Base-by-base conservation (phyloP, 169 alveolate species). In the Theileria parva region DNA sequence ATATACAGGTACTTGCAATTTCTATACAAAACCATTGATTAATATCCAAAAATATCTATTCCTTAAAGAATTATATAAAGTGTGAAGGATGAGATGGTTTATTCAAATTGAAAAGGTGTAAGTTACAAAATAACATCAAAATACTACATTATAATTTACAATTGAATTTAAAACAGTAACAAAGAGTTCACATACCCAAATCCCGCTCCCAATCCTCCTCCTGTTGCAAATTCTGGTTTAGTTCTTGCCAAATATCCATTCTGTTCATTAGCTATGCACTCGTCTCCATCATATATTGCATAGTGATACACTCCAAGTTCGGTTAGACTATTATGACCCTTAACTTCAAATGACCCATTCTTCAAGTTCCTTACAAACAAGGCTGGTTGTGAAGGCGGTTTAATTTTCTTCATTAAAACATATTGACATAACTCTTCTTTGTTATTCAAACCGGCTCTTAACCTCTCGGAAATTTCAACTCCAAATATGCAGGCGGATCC, bases 121-220 rank as follows among this genome's bases (percentile, higher is more conserved):
- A 37, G 4, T 4, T 37, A 8, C 48, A 37, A 37, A 37, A 37
- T 37, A 37, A n/a, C 12, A 61, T 2, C 9, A 3, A n/a, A 12
- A 61, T 27, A 61, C 9, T 23, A 3, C 23, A 61, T 5, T 11
- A 61, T n/a, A 2, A 3, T 21, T 23, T 6, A 23, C 4, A 57
- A 6, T 57, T 6, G 60, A 65, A 28, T 65, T 64, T 75, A 83
- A 23, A 69, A 83, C 23, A 83, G 59, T 55, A 83, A 17, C 4
- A 85, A 32, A 15, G 86, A 63, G 50, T 71, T 71, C 28, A 85
- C 66, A 23, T 69, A 65, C 23, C 86, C 77, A 39, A 21, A 85
- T 71, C 91, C 91, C 30, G 91, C 74, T 25, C 86, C 77, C 2
- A 85, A 78, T 6, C 91, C 91, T 13, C 91, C 91, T 12, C 87